Evolutionary conservation across 805 yeast genomes (phyloP).

Genomic region (Pichia cephalocereana): DNA sequence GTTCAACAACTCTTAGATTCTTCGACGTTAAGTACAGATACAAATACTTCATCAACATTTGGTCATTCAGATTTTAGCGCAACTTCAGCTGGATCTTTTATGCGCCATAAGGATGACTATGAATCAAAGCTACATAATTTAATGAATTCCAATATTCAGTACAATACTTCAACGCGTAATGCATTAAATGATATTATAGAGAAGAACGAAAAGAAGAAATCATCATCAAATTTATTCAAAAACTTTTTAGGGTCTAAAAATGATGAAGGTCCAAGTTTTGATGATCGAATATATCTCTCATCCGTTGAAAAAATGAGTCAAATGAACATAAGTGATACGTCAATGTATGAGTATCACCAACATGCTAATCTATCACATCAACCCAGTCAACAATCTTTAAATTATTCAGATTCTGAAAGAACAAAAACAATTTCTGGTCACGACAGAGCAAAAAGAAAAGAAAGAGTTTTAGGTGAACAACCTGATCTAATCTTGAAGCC

Average conservation of each 20-base stretch:
- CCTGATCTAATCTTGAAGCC: slow-evolving; percentile 60
- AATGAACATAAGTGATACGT: not conserved
- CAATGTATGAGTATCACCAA: not conserved
- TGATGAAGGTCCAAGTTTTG: slow-evolving; percentile 23
- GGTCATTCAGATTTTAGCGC: slow-evolving; percentile 72
- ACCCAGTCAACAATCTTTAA: not conserved
- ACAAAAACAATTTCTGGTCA: slow-evolving; percentile 57
- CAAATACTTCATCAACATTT: slow-evolving; percentile 33
- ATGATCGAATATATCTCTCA: slow-evolving; percentile 23
- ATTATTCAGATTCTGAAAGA: slow-evolving; percentile 47
- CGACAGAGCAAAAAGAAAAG: slow-evolving; percentile 65
- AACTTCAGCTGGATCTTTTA: slow-evolving; percentile 79
- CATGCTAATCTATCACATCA: not conserved
- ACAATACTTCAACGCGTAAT: slow-evolving; percentile 12
- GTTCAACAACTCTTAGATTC: slow-evolving; percentile 22
- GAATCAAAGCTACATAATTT: slow-evolving; percentile 11
- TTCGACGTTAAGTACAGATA: slow-evolving; percentile 22
- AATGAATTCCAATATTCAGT: slow-evolving; percentile 6
- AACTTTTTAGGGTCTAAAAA: slow-evolving; percentile 31
- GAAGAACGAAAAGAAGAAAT: slow-evolving; percentile 31
- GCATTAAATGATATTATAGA: slow-evolving; percentile 34
- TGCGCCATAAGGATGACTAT: slow-evolving; percentile 46
- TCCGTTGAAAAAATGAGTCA: slow-evolving; percentile 11
- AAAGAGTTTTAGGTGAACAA: slow-evolving; percentile 49
- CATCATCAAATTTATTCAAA: slow-evolving; percentile 35